Percentiles rank a stretch among this genome's conserved stretches.
phyloP scores from a whole-genome alignment of 2,329 filamentous ascomycete species.

The Xylariaceae sp. region DNA sequence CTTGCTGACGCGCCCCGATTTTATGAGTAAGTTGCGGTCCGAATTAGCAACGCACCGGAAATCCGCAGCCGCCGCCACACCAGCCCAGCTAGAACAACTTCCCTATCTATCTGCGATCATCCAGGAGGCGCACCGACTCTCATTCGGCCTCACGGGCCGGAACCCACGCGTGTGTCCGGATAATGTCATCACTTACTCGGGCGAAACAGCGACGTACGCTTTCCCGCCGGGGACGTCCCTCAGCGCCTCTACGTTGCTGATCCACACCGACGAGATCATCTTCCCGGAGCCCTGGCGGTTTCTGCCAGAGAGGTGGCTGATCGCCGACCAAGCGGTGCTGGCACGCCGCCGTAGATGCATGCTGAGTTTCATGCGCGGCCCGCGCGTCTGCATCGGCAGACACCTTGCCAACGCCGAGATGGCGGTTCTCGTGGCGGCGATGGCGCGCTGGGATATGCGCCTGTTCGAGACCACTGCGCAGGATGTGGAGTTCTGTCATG shows the following conservation, averaged over 20 bases:
- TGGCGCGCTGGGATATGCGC: conserved; percentile 42
- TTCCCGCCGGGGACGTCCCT: conserved; percentile 34
- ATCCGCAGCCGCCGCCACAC: conserved; percentile 10
- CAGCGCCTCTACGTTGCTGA: conserved; percentile 13
- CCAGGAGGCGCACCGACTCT: conserved; percentile 44
- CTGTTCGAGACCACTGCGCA: conserved; percentile 37
- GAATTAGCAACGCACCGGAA: conserved; percentile 29
- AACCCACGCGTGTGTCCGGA: conserved; percentile 41
- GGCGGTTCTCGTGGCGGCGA: conserved; percentile 35
- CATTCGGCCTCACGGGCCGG: conserved; percentile 48
- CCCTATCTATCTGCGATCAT: conserved; percentile 24
- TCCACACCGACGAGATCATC: conserved; percentile 18
- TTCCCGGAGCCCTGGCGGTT: conserved; percentile 15
- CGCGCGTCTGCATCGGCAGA: conserved; percentile 50
- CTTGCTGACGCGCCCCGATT: conserved; percentile 28
- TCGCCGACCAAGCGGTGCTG: too few relatives aligned
- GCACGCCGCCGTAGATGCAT: conserved; percentile 13
- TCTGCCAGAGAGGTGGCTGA: conserved; percentile 15
- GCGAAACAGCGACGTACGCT: conserved; percentile 26
- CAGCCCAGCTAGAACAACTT: conserved; percentile 26
- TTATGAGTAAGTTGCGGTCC: conserved; percentile 29
- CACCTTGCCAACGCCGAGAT: conserved; percentile 45
- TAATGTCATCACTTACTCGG: conserved; percentile 28
- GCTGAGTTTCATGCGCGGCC: conserved; percentile 39
- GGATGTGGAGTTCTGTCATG: conserved; percentile 35